Conservation (phyloP, 1,284 basidiomycete species). For the Pholiota adiposa region DNA sequence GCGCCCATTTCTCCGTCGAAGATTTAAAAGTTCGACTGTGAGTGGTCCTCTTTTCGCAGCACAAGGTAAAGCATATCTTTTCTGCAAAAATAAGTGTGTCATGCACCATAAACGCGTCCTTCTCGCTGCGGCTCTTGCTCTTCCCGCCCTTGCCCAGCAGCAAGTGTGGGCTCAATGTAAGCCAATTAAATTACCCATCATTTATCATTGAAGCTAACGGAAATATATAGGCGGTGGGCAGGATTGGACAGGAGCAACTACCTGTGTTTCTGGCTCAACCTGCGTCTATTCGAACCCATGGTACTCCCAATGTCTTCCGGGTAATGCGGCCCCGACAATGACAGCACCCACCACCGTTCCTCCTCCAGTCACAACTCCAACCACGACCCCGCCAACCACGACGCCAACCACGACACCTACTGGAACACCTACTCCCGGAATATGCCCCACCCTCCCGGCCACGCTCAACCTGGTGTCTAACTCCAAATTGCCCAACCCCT, state of each 20-base stretch:
- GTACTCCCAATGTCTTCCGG: constrained; percentile 37
- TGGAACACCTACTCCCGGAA: constrained; percentile 9
- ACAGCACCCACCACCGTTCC: too few species aligned
- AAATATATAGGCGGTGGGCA: constrained; percentile 32
- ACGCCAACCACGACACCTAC: constrained; percentile 16
- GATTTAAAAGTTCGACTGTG: background rate
- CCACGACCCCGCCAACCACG: constrained; percentile 10
- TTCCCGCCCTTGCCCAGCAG: constrained; percentile 30
- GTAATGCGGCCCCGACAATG: constrained; percentile 8
- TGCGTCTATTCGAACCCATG: constrained; percentile 32
- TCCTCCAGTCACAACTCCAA: background rate
- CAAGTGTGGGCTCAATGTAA: constrained; percentile 33
- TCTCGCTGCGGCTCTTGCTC: constrained; percentile 21
- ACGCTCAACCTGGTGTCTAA: constrained; percentile 31
- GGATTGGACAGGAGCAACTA: constrained; percentile 34
- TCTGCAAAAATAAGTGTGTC: background rate
- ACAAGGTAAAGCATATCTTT: background rate
- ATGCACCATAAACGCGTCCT: constrained; percentile 29
- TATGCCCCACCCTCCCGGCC: constrained; percentile 30
- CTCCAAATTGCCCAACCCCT: constrained; percentile 51
- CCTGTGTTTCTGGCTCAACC: constrained; percentile 32
- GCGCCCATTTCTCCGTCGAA: constrained; percentile 7
- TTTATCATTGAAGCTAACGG: background rate
- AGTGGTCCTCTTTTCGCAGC: background rate
- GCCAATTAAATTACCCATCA: background rate